These are phyloP conservation scores for Acer negundo DNA, from an alignment of 345 rosid species.

Conservation along the genomic window DNA sequence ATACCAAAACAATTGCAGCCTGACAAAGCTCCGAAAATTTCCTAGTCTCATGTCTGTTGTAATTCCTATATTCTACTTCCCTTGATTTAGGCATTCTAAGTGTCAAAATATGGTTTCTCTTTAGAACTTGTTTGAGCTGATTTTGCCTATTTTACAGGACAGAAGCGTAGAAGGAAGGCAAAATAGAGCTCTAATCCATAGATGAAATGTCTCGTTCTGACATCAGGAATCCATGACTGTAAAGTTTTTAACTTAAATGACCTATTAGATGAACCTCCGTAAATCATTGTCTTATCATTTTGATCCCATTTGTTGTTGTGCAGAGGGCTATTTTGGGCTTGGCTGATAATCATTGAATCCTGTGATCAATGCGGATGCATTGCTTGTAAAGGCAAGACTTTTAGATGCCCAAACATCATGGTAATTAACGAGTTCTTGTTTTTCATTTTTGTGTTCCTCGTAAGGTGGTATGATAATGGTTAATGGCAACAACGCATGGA, in stretches of 20 bases:
- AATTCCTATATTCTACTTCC: background rate
- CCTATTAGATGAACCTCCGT: background rate
- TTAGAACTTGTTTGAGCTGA: background rate
- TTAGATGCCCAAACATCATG: background rate
- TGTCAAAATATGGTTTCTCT: background rate
- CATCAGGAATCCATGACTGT: background rate
- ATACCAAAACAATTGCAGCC: constrained; percentile 34
- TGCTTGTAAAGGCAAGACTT: background rate
- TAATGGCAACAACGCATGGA: background rate
- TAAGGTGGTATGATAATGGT: background rate
- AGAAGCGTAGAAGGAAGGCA: background rate
- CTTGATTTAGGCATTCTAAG: background rate
- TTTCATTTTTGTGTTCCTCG: background rate
- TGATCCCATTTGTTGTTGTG: background rate
- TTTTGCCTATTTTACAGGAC: background rate
- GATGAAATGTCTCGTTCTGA: background rate
- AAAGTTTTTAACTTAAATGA: background rate
- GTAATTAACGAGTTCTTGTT: background rate
- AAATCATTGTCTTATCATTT: background rate
- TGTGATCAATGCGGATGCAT: background rate
- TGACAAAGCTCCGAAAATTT: constrained; percentile 3
- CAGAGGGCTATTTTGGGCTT: background rate
- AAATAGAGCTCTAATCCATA: background rate
- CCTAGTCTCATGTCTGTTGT: background rate
- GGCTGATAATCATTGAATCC: background rate